Evolutionary conservation across 306 rosid species (phyloP).

Genomic region (Ochetophila trinervis): DNA sequence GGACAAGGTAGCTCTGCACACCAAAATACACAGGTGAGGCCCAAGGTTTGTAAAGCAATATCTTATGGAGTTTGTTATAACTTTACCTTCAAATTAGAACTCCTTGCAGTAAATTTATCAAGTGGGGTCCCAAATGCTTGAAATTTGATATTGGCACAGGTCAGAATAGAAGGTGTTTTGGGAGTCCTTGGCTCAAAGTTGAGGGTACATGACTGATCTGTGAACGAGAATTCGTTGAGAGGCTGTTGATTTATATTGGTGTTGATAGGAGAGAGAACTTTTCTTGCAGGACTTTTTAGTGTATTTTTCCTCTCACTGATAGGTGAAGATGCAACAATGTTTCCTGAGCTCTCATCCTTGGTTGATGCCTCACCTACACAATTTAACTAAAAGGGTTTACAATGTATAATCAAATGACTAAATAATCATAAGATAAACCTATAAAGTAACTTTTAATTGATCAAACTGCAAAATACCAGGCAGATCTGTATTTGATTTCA

Average conservation of each 20-base stretch:
- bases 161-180: constrained; percentile 35
- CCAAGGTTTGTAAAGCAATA: constrained; percentile 7
- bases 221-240: constrained; percentile 25
- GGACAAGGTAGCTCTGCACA: constrained; percentile 58
- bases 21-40: constrained; percentile 21
- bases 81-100: constrained; percentile 66
- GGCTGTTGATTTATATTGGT: constrained; percentile 34
- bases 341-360: constrained; percentile 23
- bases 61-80: not conserved
- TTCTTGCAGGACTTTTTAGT: constrained; percentile 47
- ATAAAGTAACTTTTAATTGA: not conserved
- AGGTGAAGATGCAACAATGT: constrained; percentile 13
- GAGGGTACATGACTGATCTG: constrained; percentile 13
- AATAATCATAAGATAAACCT: not conserved
- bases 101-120: constrained; percentile 51
- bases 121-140: constrained; percentile 57
- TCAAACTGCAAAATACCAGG: constrained; percentile 32
- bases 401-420: not conserved
- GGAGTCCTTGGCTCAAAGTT: constrained; percentile 34
- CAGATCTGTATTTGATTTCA: constrained; percentile 27
- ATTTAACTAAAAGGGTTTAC: constrained; percentile 9
- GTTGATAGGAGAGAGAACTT: constrained; percentile 63
- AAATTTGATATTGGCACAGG: constrained; percentile 26
- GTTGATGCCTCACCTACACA: constrained; percentile 31
- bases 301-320: constrained; percentile 28